Conservation (phyloP, 2,329 filamentous ascomycete species). For the Hypoxylon sp. region DNA sequence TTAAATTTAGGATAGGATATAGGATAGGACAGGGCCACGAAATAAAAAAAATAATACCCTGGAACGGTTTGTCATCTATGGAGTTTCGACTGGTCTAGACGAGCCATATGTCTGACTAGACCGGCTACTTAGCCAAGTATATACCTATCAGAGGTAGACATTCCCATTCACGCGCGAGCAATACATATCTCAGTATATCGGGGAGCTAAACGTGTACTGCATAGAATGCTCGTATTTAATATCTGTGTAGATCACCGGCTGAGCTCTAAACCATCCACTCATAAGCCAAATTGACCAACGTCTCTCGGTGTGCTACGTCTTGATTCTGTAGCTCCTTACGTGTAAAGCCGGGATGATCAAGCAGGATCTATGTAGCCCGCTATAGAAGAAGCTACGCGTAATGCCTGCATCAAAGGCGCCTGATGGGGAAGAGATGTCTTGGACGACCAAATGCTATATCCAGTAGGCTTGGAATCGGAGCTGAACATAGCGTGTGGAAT, state of each 20-base stretch:
- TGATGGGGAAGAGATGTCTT: not conserved
- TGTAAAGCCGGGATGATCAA: not conserved
- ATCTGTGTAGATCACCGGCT: not conserved
- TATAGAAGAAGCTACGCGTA: not conserved
- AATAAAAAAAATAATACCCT: constrained; percentile 6
- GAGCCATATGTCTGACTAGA: not conserved
- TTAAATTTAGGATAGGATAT: constrained; percentile 22
- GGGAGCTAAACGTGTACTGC: not conserved
- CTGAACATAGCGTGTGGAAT: not conserved
- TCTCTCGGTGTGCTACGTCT: not conserved
- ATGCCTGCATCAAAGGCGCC: not conserved
- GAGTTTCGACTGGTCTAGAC: not conserved
- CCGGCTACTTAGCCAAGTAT: not conserved
- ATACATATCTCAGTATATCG: not conserved
- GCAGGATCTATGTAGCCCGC: not conserved
- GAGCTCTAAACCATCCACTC: not conserved
- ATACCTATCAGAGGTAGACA: not conserved
- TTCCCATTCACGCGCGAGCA: not conserved
- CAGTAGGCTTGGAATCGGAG: not conserved
- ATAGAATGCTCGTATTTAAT: constrained; percentile 3
- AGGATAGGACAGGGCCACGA: not conserved
- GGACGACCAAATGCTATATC: not conserved
- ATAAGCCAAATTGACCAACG: not conserved
- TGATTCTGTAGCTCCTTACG: not conserved
- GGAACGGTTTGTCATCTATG: not conserved